phyloP scores from a whole-genome alignment of 306 rosid species.

The Carpinus viminea region DNA sequence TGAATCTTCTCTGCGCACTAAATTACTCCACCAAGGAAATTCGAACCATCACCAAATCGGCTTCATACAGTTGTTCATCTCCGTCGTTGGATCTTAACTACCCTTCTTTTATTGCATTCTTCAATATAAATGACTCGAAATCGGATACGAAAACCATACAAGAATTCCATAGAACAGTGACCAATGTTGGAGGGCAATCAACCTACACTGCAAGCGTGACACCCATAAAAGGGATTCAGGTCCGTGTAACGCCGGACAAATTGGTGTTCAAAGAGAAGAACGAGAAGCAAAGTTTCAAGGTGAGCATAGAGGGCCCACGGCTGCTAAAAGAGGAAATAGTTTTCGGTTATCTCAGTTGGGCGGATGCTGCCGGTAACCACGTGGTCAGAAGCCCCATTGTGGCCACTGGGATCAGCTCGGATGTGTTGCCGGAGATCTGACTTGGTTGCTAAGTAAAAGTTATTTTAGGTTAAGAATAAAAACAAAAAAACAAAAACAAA shows the following conservation, averaged over 20 bases:
- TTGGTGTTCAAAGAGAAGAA: conserved; percentile 49
- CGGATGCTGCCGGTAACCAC: conserved; percentile 30
- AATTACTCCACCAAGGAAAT: conserved; percentile 47
- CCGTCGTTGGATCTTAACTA: conserved; percentile 64
- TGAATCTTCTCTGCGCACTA: conserved; percentile 67
- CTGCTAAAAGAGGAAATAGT: conserved; percentile 7
- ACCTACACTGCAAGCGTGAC: conserved; percentile 46
- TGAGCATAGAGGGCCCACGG: conserved; percentile 43
- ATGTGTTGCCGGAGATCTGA: background rate
- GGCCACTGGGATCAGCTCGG: conserved; percentile 32
- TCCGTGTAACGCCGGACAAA: conserved; percentile 40
- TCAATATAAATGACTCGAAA: conserved; percentile 17
- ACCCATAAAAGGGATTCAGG: conserved; percentile 32
- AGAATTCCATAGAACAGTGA: conserved; percentile 54
- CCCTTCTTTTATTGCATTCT: conserved; percentile 68
- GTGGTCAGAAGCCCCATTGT: conserved; percentile 66
- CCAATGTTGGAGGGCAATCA: conserved; percentile 50
- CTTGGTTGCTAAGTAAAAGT: background rate
- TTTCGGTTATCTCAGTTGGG: conserved; percentile 64
- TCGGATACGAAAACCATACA: background rate
- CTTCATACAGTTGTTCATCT: conserved; percentile 41
- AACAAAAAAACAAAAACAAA: too few species aligned
- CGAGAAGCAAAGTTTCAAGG: conserved; percentile 41
- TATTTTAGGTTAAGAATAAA: background rate
- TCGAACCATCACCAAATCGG: conserved; percentile 40